These are phyloP conservation scores for Geotrichum fermentans DNA, from an alignment of 1,139 yeast species.

Conservation along the genomic window DNA sequence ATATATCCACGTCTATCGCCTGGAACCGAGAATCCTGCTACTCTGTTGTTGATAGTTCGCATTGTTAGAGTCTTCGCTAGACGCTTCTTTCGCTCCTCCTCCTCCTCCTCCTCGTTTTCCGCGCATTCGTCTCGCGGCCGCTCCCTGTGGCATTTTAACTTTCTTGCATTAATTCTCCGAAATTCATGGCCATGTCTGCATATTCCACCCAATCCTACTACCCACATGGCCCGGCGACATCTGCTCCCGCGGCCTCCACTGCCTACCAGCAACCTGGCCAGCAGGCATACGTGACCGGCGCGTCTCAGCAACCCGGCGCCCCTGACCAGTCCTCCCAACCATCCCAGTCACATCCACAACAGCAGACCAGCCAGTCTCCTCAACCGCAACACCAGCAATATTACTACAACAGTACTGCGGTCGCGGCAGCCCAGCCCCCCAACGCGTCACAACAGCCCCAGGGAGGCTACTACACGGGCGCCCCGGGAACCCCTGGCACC, in stretches of 20 bases:
- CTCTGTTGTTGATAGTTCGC: no score
- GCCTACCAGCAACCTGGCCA: slow-evolving; percentile 18
- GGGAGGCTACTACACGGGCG: slow-evolving; percentile 14
- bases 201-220: slow-evolving; percentile 20
- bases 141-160: background rate
- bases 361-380: slow-evolving; percentile 18
- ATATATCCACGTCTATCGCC: slow-evolving; percentile 4
- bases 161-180: slow-evolving; percentile 6
- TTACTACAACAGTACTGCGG: slow-evolving; percentile 12
- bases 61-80: no score
- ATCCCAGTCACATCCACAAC: slow-evolving; percentile 19
- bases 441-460: slow-evolving; percentile 14
- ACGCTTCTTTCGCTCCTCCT: no score
- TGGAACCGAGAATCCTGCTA: no score
- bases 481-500: slow-evolving; percentile 15
- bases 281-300: slow-evolving; percentile 6
- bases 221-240: slow-evolving; percentile 13
- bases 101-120: background rate
- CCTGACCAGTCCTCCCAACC: slow-evolving; percentile 13
- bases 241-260: slow-evolving; percentile 16
- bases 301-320: slow-evolving; percentile 11
- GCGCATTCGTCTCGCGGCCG: background rate
- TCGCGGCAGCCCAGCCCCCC: slow-evolving; percentile 12
- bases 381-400: slow-evolving; percentile 13
- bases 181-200: slow-evolving; percentile 17